These are phyloP conservation scores for Penicillium sp. DNA, from an alignment of 2,329 filamentous ascomycete genomes.

Conservation along the genomic window DNA sequence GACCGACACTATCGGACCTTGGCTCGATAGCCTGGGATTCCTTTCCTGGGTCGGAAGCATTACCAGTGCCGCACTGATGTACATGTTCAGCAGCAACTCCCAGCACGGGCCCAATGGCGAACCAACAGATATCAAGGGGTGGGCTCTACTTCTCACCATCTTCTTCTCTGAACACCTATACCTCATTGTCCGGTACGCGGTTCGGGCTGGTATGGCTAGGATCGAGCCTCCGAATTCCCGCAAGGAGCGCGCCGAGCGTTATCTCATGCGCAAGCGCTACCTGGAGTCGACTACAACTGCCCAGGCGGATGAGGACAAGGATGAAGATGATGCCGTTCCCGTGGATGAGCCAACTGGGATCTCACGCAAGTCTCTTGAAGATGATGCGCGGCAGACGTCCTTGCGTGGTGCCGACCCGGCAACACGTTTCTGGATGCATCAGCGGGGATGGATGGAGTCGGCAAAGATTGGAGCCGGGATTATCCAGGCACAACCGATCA, in stretches of 20 bases:
- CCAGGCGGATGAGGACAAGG: slow-evolving; percentile 24
- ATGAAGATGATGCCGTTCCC: slow-evolving; percentile 6
- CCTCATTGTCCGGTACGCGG: slow-evolving; percentile 68
- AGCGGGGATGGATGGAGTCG: slow-evolving; percentile 45
- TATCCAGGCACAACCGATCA: slow-evolving; percentile 34
- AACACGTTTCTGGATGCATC: slow-evolving; percentile 44
- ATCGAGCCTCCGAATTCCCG: slow-evolving; percentile 82
- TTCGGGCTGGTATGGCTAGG: slow-evolving; percentile 70
- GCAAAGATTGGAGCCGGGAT: slow-evolving; percentile 40
- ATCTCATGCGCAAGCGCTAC: slow-evolving; percentile 71
- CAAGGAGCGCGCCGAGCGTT: slow-evolving; percentile 78
- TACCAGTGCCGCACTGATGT: slow-evolving; percentile 81
- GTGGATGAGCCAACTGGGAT: slow-evolving; percentile 27
- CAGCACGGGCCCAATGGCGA: slow-evolving; percentile 46
- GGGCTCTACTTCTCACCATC: slow-evolving; percentile 76
- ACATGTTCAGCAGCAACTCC: slow-evolving; percentile 70
- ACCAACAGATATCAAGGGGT: slow-evolving; percentile 64
- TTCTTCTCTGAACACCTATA: slow-evolving; percentile 88
- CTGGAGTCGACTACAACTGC: slow-evolving; percentile 51
- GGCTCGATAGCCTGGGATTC: slow-evolving; percentile 84
- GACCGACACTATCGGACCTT: slow-evolving; percentile 91
- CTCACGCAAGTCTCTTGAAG: slow-evolving; percentile 39
- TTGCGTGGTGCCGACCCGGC: slow-evolving; percentile 32
- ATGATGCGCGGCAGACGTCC: slow-evolving; percentile 41
- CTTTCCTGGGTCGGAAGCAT: slow-evolving; percentile 91